Evolutionary conservation across 2,329 filamentous ascomycete species (phyloP).

Genomic region (Furcasterigmium sp.): DNA sequence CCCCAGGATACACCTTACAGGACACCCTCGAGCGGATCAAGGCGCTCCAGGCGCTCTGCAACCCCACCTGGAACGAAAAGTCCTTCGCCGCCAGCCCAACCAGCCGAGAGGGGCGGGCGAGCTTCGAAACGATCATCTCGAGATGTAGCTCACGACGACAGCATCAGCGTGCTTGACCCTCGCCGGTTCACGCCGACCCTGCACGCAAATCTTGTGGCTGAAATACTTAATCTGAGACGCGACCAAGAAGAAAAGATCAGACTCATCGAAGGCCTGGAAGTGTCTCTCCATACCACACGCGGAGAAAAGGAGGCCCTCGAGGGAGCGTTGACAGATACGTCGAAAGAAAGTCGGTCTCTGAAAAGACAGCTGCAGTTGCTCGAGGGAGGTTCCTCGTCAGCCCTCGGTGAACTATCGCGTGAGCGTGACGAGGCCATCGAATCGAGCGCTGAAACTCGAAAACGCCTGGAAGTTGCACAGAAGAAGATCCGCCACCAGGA

Average conservation of each 20-base stretch:
- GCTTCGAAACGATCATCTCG: constrained; percentile 46
- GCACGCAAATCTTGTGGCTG: constrained; percentile 89
- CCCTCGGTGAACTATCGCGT: constrained; percentile 73
- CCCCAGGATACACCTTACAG: constrained; percentile 68
- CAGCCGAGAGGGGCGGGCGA: constrained; percentile 36
- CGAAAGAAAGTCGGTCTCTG: constrained; percentile 73
- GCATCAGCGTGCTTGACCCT: constrained; percentile 73
- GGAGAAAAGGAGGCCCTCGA: constrained; percentile 71
- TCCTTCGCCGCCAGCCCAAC: constrained; percentile 51
- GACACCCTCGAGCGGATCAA: constrained; percentile 60
- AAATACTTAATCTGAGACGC: constrained; percentile 80
- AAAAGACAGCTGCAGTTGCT: constrained; percentile 83
- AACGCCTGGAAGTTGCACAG: constrained; percentile 70
- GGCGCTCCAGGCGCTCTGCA: constrained; percentile 58
- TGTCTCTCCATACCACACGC: constrained; percentile 62
- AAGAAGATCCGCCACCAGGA: constrained; percentile 76
- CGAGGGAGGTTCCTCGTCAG: constrained; percentile 83
- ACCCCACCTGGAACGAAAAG: constrained; percentile 56
- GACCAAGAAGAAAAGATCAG: constrained; percentile 88
- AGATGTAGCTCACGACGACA: constrained; percentile 61
- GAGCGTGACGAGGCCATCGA: constrained; percentile 84
- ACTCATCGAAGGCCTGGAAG: constrained; percentile 81
- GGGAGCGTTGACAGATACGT: constrained; percentile 53
- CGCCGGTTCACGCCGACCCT: constrained; percentile 91
- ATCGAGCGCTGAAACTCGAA: constrained; percentile 64